Percentiles rank a stretch among this genome's conserved stretches.
These are phyloP conservation scores for Neurospora sp. DNA, from an alignment of 495 filamentous ascomycete species.

Conservation along the genomic window DNA sequence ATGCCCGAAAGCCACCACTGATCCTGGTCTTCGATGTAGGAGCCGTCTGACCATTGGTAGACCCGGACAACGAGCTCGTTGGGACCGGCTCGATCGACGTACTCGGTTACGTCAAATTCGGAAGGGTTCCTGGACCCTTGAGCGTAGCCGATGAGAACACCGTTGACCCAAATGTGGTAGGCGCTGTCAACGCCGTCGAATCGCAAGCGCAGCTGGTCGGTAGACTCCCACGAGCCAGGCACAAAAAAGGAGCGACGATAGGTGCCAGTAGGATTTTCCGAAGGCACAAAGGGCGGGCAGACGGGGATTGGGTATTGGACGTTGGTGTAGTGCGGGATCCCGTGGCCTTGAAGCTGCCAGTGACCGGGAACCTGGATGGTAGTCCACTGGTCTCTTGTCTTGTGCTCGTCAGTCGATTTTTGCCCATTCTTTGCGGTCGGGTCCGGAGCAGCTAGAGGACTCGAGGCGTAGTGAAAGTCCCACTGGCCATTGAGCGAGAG, in stretches of 20 bases:
- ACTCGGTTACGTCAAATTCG: constrained; percentile 49
- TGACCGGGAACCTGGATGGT: constrained; percentile 50
- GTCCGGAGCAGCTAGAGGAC: constrained; percentile 37
- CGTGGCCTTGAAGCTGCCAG: constrained; percentile 58
- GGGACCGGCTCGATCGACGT: constrained; percentile 25
- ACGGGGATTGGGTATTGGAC: constrained; percentile 49
- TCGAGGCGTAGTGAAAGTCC: constrained; percentile 46
- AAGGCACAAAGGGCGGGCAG: constrained; percentile 47
- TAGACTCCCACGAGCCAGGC: constrained; percentile 23
- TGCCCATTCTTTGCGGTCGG: constrained; percentile 12
- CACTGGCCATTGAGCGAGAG: constrained; percentile 46
- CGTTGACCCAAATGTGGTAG: constrained; percentile 56
- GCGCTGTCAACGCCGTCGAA: constrained; percentile 62
- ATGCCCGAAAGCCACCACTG: constrained; percentile 52
- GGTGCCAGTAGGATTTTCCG: constrained; percentile 52
- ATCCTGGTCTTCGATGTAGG: constrained; percentile 58
- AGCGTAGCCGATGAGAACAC: constrained; percentile 47
- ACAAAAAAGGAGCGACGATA: constrained; percentile 47
- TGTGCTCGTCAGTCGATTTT: background rate
- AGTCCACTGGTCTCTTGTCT: constrained; percentile 30
- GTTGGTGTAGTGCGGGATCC: constrained; percentile 53
- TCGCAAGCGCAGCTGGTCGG: constrained; percentile 42
- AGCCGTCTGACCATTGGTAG: constrained; percentile 53
- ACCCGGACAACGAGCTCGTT: constrained; percentile 50
- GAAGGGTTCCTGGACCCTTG: constrained; percentile 54